Evolutionary conservation across 75 land plant species (phyloP).

Genomic region (Pinus taeda): DNA sequence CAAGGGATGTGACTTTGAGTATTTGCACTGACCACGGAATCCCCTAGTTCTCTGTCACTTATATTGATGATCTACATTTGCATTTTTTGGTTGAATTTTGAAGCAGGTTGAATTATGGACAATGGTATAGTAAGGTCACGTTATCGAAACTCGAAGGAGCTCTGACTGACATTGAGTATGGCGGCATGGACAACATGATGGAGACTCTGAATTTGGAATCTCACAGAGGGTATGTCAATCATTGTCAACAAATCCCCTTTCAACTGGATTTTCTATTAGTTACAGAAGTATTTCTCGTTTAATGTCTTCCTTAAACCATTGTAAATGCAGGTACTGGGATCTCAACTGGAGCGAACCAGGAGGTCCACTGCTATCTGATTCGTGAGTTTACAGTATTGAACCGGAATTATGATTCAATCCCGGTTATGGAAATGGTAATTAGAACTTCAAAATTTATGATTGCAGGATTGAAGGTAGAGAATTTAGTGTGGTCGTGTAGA

Average conservation of each 20-base stretch:
- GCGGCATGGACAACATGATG: slow-evolving; percentile 45
- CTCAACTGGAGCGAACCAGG: slow-evolving; percentile 41
- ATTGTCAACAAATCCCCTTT: not conserved
- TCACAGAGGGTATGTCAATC: slow-evolving; percentile 30
- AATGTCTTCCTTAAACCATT: not conserved
- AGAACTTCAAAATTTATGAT: too few species aligned
- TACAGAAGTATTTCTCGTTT: not conserved
- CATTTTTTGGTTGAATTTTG: not conserved
- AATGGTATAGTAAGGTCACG: slow-evolving; percentile 39
- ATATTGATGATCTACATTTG: too few species aligned
- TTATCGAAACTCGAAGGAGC: slow-evolving; percentile 38
- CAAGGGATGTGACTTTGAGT: too few species aligned
- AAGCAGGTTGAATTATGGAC: slow-evolving; percentile 13
- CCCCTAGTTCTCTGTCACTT: too few species aligned
- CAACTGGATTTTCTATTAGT: not conserved
- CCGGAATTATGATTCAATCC: too few species aligned
- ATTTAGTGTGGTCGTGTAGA: slow-evolving; percentile 25
- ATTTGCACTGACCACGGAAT: too few species aligned
- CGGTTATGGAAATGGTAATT: too few species aligned
- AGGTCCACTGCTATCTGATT: slow-evolving; percentile 30
- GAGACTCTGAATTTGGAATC: slow-evolving; percentile 28
- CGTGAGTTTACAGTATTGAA: slow-evolving; percentile 14
- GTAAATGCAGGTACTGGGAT: slow-evolving; percentile 49
- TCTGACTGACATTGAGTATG: slow-evolving; percentile 28
- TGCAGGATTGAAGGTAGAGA: slow-evolving; percentile 35